Conservation (phyloP, 192 early-diverging fungal genomes). For the Geosiphon pyriformis region DNA sequence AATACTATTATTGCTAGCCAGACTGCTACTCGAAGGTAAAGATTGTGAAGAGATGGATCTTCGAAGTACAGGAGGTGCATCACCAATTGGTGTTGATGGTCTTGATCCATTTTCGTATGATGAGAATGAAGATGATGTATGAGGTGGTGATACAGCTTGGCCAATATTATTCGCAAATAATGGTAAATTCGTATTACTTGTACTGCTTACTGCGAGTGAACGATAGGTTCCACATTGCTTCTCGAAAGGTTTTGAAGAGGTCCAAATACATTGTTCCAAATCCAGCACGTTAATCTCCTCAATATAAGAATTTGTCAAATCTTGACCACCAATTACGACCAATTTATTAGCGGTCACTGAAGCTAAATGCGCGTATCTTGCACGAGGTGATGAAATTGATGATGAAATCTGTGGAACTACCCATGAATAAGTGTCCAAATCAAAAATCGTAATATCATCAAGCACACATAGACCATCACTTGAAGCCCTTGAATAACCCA, state of each 20-base stretch:
- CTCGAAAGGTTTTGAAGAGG: constrained; percentile 57
- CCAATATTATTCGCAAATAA: constrained; percentile 33
- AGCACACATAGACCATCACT: constrained; percentile 58
- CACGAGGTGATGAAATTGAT: constrained; percentile 50
- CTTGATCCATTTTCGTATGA: constrained; percentile 25
- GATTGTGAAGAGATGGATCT: constrained; percentile 32
- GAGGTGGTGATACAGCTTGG: constrained; percentile 7
- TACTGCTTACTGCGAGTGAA: constrained; percentile 61
- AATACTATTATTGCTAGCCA: constrained; percentile 17
- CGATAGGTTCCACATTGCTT: constrained; percentile 76
- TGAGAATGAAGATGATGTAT: background rate
- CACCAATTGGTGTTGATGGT: constrained; percentile 16
- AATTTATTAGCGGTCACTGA: constrained; percentile 58
- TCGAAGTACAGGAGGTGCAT: constrained; percentile 28
- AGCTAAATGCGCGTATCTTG: constrained; percentile 76
- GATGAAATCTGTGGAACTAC: constrained; percentile 39
- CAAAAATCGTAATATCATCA: constrained; percentile 64
- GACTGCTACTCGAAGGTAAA: constrained; percentile 27
- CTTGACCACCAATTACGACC: constrained; percentile 72
- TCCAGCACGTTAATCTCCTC: constrained; percentile 78
- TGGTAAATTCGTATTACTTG: constrained; percentile 38
- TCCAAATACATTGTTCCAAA: constrained; percentile 62
- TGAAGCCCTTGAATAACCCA: constrained; percentile 58
- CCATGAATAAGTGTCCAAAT: constrained; percentile 67
- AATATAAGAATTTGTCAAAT: constrained; percentile 69